A percentile compares a stretch with the other conserved stretches of the same genome.
Evolutionary conservation across 345 rosid species (phyloP).

Genomic region (Linum lewisii): DNA sequence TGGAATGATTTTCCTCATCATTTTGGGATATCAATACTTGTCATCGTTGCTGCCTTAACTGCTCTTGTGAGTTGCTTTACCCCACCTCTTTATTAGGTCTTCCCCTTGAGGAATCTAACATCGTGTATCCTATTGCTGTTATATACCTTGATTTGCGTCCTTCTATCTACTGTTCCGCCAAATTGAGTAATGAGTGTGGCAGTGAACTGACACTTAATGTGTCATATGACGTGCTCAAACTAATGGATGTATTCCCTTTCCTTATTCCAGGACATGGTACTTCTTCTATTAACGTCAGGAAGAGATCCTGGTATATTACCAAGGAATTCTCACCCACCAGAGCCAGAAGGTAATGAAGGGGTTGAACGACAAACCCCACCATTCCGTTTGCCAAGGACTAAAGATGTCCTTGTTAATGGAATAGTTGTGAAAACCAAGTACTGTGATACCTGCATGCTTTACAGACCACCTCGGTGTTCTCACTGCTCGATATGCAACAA

Average conservation of each 20-base stretch:
- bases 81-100: too few relatives aligned
- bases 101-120: too few relatives aligned
- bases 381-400: conserved; percentile 45
- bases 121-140: too few relatives aligned
- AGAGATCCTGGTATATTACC: conserved; percentile 97
- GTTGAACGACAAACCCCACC: conserved; percentile 48
- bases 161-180: too few relatives aligned
- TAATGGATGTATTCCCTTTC: too few relatives aligned
- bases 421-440: conserved; percentile 66
- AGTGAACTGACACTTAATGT: too few relatives aligned
- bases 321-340: conserved; percentile 70
- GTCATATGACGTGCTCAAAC: too few relatives aligned
- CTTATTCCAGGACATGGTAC: conserved; percentile 59
- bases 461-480: conserved; percentile 94
- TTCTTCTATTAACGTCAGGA: conserved; percentile 76
- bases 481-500: conserved; percentile 97
- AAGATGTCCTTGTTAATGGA: conserved; percentile 67
- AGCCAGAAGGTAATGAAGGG: conserved; percentile 40
- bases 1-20: conserved; percentile 57
- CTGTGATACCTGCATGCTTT: conserved; percentile 89
- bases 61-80: not conserved
- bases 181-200: too few relatives aligned
- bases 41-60: not conserved
- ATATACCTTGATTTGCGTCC: too few relatives aligned
- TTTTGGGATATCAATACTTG: conserved; percentile 33